These are phyloP conservation scores for Isabelozyma heimii DNA, from an alignment of 805 yeast genomes.

Conservation along the genomic window DNA sequence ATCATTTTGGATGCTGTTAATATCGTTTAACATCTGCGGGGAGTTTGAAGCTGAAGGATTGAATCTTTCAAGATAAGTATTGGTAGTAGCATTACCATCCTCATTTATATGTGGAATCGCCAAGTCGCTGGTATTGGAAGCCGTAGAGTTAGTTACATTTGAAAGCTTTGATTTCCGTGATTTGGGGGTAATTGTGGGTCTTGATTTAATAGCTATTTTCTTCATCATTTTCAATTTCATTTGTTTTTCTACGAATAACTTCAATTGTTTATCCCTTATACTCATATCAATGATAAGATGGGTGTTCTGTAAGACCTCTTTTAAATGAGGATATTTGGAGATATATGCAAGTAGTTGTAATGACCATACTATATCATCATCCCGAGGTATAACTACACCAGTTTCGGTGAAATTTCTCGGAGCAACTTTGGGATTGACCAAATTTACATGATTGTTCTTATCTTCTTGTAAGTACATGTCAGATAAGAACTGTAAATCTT, in stretches of 20 bases:
- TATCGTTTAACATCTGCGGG: slow-evolving; percentile 36
- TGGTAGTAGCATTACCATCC: slow-evolving; percentile 1
- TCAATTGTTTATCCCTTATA: slow-evolving; percentile 39
- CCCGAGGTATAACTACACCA: slow-evolving; percentile 83
- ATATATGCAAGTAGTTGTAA: slow-evolving; percentile 88
- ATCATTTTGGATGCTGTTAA: slow-evolving; percentile 28
- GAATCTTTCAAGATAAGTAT: slow-evolving; percentile 19
- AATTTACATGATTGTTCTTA: slow-evolving; percentile 15
- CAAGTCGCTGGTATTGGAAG: neutral
- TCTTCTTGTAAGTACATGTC: slow-evolving; percentile 40
- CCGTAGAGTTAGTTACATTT: neutral
- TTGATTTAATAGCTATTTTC: slow-evolving; percentile 22
- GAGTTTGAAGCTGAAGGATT: slow-evolving; percentile 36
- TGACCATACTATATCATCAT: slow-evolving; percentile 93
- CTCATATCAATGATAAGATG: slow-evolving; percentile 69
- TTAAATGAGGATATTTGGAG: slow-evolving; percentile 82
- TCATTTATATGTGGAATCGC: neutral
- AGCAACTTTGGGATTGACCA: slow-evolving; percentile 29
- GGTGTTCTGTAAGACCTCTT: slow-evolving; percentile 70
- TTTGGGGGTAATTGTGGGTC: slow-evolving; percentile 34
- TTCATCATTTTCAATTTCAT: slow-evolving; percentile 30
- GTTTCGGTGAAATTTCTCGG: slow-evolving; percentile 43
- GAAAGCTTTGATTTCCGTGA: slow-evolving; percentile 21
- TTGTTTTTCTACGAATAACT: slow-evolving; percentile 33
- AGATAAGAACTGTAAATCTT: slow-evolving; percentile 36